Percentiles rank a stretch among this genome's conserved stretches.
Conservation (phyloP, 1,284 basidiomycete species). For the Malassezia sympodialis region DNA sequence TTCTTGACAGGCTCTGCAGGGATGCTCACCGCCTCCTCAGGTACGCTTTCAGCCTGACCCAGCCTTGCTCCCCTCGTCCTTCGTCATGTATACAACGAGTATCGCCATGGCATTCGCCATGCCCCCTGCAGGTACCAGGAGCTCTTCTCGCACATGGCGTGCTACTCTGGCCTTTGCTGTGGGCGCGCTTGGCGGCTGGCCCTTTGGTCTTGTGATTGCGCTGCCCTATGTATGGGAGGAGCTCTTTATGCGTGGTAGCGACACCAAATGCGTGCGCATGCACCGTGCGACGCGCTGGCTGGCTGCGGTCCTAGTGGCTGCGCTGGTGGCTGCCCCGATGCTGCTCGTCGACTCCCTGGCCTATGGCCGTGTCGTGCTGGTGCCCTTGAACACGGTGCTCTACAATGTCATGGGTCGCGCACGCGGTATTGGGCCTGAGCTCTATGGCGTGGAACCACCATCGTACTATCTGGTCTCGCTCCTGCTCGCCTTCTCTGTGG, state of each 20-base stretch:
- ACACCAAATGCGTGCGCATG: conserved; percentile 16
- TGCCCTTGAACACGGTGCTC: conserved; percentile 81
- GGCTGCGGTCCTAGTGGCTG: conserved; percentile 56
- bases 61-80: conserved; percentile 65
- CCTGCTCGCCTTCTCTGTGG: conserved; percentile 81
- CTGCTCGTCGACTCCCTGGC: conserved; percentile 62
- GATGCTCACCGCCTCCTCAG: conserved; percentile 74
- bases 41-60: conserved; percentile 29
- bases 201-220: conserved; percentile 74
- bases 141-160: conserved; percentile 43
- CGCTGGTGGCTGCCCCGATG: conserved; percentile 57
- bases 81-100: conserved; percentile 81
- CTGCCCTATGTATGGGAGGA: conserved; percentile 86
- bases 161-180: conserved; percentile 66
- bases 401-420: conserved; percentile 72
- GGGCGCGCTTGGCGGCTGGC: conserved; percentile 89
- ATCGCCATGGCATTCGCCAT: conserved; percentile 70
- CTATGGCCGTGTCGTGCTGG: conserved; percentile 68
- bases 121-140: conserved; percentile 54
- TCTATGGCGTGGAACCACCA: conserved; percentile 86
- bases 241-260: conserved; percentile 63
- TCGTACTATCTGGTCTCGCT: conserved; percentile 52
- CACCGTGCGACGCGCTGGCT: conserved; percentile 59
- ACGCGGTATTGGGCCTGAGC: conserved; percentile 65
- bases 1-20: conserved; percentile 74